A percentile compares a stretch with the other conserved stretches of the same genome.
These are phyloP conservation scores for Cercophora samala DNA, from an alignment of 495 filamentous ascomycete genomes.

Conservation along the genomic window DNA sequence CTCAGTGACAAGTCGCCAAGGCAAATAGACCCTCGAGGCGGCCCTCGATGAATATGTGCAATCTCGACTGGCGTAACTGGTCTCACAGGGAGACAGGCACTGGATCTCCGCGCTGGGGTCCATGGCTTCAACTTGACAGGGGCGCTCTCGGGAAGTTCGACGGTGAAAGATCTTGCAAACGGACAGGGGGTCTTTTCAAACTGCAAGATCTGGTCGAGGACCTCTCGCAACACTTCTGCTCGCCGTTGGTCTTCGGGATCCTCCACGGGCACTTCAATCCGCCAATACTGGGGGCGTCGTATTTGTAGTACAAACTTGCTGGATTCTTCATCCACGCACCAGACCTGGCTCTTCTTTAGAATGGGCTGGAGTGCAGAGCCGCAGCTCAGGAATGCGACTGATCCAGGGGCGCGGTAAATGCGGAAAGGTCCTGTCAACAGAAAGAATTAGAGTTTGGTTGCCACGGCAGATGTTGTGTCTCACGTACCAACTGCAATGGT, in stretches of 20 bases:
- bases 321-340: constrained; percentile 82
- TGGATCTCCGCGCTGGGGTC: constrained; percentile 56
- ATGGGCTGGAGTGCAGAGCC: constrained; percentile 77
- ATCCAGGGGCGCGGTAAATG: constrained; percentile 75
- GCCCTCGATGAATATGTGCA: constrained; percentile 19
- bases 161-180: constrained; percentile 71
- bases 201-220: constrained; percentile 66
- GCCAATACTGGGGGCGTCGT: constrained; percentile 75
- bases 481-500: constrained; percentile 72
- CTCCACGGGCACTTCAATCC: constrained; percentile 73
- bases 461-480: not conserved
- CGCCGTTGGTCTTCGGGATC: constrained; percentile 56
- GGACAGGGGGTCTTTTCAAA: constrained; percentile 88
- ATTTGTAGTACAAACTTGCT: constrained; percentile 79
- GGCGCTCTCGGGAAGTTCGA: constrained; percentile 68
- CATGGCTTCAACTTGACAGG: constrained; percentile 67
- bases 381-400: constrained; percentile 82
- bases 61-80: constrained; percentile 29
- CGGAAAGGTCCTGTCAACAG: constrained; percentile 60
- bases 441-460: constrained; percentile 10
- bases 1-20: constrained; percentile 9
- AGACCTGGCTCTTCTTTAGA: constrained; percentile 81
- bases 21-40: constrained; percentile 17
- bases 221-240: constrained; percentile 62
- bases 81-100: constrained; percentile 25